phyloP scores from a whole-genome alignment of 2,329 filamentous ascomycete genomes.

The Stagonosporopsis chrysanthemi region DNA sequence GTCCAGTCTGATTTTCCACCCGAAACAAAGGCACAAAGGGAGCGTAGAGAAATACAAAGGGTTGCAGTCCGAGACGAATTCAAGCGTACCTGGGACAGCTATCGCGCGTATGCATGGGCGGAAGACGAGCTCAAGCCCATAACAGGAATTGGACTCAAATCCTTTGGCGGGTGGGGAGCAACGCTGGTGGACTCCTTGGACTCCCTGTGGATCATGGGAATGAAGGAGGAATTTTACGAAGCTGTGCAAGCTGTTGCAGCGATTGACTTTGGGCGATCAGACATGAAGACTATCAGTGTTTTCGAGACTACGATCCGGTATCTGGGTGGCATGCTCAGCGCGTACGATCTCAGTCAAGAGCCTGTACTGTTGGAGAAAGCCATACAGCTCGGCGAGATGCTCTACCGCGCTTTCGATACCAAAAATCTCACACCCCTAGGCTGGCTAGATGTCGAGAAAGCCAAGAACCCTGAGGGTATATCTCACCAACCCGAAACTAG shows the following conservation, averaged over 20 bases:
- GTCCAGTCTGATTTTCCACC: slow-evolving; percentile 52
- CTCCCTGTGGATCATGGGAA: slow-evolving; percentile 58
- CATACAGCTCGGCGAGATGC: slow-evolving; percentile 51
- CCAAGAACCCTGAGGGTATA: slow-evolving; percentile 33
- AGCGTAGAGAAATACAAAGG: slow-evolving; percentile 41
- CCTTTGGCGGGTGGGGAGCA: slow-evolving; percentile 59
- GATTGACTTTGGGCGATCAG: slow-evolving; percentile 55
- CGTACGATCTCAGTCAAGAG: slow-evolving; percentile 49
- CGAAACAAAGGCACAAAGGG: slow-evolving; percentile 42
- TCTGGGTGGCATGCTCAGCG: slow-evolving; percentile 47
- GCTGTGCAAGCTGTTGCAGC: slow-evolving; percentile 54
- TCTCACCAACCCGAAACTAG: slow-evolving; percentile 48
- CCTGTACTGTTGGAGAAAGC: slow-evolving; percentile 48
- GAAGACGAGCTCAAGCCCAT: slow-evolving; percentile 57
- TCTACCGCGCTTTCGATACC: slow-evolving; percentile 59
- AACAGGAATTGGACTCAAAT: slow-evolving; percentile 47
- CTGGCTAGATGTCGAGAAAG: slow-evolving; percentile 50
- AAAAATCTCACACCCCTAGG: slow-evolving; percentile 54
- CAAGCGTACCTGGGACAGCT: slow-evolving; percentile 53
- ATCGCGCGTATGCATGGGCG: slow-evolving; percentile 55
- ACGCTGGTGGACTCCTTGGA: slow-evolving; percentile 57
- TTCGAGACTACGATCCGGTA: slow-evolving; percentile 60
- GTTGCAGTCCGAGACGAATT: slow-evolving; percentile 53
- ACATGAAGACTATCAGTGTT: slow-evolving; percentile 55
- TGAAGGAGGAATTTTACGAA: slow-evolving; percentile 57